phyloP scores from a whole-genome alignment of 176 grass and related monocot genomes.

The Pharus latifolius region DNA sequence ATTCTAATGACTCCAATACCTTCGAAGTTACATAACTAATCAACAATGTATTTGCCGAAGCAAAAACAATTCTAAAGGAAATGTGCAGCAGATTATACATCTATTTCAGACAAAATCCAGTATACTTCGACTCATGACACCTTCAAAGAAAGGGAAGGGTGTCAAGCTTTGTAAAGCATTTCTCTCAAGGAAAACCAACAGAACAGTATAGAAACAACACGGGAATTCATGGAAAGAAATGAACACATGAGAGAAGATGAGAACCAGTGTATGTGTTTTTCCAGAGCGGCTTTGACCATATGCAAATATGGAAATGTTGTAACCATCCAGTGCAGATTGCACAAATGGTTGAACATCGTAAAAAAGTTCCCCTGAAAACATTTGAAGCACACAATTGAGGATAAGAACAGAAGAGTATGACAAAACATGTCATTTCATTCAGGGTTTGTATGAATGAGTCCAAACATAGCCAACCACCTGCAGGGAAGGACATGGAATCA shows the following conservation, averaged over 20 bases:
- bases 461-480: neutral
- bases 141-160: neutral
- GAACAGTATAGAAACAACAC: no score
- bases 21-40: neutral
- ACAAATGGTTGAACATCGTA: constrained; percentile 92
- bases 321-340: constrained; percentile 84
- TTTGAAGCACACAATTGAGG: neutral
- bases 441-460: neutral
- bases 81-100: no score
- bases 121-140: neutral
- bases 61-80: no score
- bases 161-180: neutral
- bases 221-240: neutral
- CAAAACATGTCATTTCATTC: neutral
- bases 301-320: constrained; percentile 84
- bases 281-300: constrained; percentile 95
- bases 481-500: neutral
- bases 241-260: constrained; percentile 10
- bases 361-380: constrained; percentile 79
- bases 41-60: no score
- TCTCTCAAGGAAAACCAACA: neutral
- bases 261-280: constrained; percentile 93
- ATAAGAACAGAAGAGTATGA: constrained; percentile 7
- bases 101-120: neutral
- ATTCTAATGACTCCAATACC: constrained; percentile 3